Conservation (phyloP, 805 yeast genomes). For the Ogataea nitratoaversa region DNA sequence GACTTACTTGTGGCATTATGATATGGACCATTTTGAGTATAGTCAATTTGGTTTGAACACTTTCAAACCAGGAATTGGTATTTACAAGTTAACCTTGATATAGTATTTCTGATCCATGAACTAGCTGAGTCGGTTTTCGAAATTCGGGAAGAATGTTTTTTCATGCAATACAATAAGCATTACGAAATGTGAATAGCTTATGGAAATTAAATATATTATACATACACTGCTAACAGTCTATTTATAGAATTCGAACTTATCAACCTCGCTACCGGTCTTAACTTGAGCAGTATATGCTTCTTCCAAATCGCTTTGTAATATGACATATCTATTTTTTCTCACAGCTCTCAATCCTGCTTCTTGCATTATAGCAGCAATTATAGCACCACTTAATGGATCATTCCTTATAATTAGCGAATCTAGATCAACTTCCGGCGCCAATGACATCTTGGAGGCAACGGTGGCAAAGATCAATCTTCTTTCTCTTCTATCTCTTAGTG, state of each 20-base stretch:
- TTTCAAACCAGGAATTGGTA: constrained; percentile 59
- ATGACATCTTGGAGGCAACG: constrained; percentile 93
- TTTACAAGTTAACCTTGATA: constrained; percentile 34
- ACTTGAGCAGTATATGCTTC: constrained; percentile 98
- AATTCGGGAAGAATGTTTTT: too few relatives aligned
- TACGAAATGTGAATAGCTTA: too few relatives aligned
- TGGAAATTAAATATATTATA: too few relatives aligned
- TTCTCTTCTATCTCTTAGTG: constrained; percentile 94
- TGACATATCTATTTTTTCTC: constrained; percentile 95
- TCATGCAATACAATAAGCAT: too few relatives aligned
- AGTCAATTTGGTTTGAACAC: constrained; percentile 35
- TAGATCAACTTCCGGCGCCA: constrained; percentile 96
- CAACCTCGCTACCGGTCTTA: constrained; percentile 91
- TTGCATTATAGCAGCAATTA: constrained; percentile 99
- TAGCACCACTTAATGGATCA: constrained; percentile 95
- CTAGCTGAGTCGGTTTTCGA: too few relatives aligned
- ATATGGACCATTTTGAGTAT: constrained; percentile 70
- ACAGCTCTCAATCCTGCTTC: constrained; percentile 99
- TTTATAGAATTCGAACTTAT: constrained; percentile 96
- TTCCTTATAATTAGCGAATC: constrained; percentile 93
- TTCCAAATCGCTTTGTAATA: constrained; percentile 91
- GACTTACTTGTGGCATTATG: constrained; percentile 49
- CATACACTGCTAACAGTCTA: constrained; percentile 26
- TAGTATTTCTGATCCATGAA: background rate
- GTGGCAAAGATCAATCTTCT: constrained; percentile 95